Evolutionary conservation across 2,329 filamentous ascomycete species (phyloP).

Genomic region (Ophiostoma angusticollis): DNA sequence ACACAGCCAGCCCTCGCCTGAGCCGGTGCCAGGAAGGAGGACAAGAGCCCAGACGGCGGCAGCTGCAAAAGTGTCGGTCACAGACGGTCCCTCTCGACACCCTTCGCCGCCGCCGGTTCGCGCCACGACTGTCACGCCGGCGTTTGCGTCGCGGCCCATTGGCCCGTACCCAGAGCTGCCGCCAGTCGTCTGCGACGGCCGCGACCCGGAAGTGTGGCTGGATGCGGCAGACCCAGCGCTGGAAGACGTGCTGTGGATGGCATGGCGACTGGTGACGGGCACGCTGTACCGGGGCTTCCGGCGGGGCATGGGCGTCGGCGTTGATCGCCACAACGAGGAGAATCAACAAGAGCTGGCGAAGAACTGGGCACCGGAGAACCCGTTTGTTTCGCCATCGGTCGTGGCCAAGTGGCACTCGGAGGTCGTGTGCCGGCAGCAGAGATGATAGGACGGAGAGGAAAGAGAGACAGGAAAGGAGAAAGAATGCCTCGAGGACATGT

Average conservation of each 20-base stretch:
- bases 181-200: constrained; percentile 9
- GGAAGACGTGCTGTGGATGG: constrained; percentile 18
- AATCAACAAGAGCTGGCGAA: background rate
- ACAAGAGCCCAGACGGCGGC: too few species aligned
- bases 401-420: background rate
- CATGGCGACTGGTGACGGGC: constrained; percentile 14
- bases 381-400: background rate
- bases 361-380: background rate
- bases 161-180: background rate
- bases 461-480: background rate
- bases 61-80: too few species aligned
- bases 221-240: constrained; percentile 15
- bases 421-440: background rate
- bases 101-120: too few species aligned
- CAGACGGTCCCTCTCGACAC: too few species aligned
- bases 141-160: too few species aligned
- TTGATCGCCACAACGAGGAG: background rate
- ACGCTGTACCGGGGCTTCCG: constrained; percentile 14
- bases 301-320: background rate
- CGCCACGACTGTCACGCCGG: too few species aligned
- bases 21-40: background rate
- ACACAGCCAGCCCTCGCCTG: background rate
- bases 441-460: background rate
- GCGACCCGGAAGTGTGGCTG: constrained; percentile 13
- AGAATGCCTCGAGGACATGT: too few species aligned